A percentile compares a stretch with the other conserved stretches of the same genome.
Conservation (phyloP, 2,329 filamentous ascomycete species). For the Colletotrichum sp. region DNA sequence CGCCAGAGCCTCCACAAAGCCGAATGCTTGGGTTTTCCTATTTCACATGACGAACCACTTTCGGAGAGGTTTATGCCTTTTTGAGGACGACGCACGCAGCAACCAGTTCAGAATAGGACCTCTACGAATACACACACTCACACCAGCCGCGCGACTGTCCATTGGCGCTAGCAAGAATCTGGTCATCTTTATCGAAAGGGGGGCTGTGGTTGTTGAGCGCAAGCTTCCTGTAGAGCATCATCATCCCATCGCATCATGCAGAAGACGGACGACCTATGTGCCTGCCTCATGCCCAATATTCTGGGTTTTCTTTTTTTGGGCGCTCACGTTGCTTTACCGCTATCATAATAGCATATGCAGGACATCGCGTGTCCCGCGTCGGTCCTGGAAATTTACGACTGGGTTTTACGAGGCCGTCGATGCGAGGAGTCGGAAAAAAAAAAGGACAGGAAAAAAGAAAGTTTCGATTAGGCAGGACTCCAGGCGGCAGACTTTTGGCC, state of each 20-base stretch:
- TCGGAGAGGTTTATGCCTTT: not conserved
- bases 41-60: not conserved
- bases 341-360: not conserved
- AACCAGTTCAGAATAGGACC: not conserved
- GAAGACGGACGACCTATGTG: not conserved
- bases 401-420: not conserved
- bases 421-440: not conserved
- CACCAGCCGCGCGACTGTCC: not conserved
- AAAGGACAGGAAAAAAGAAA: not conserved
- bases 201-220: not conserved
- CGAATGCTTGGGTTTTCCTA: not conserved
- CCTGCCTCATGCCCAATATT: not conserved
- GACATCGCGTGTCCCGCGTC: not conserved
- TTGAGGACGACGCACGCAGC: not conserved
- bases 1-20: slow-evolving; percentile 10
- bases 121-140: not conserved
- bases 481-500: not conserved
- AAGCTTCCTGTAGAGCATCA: not conserved
- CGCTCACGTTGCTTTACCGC: not conserved
- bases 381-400: not conserved
- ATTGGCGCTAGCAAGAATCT: not conserved
- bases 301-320: not conserved
- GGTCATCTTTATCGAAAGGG: not conserved
- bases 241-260: not conserved
- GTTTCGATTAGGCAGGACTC: not conserved